A percentile compares a stretch with the other conserved stretches of the same genome.
Conservation (phyloP, 768 basidiomycete genomes). For the Lentinula boryana region DNA sequence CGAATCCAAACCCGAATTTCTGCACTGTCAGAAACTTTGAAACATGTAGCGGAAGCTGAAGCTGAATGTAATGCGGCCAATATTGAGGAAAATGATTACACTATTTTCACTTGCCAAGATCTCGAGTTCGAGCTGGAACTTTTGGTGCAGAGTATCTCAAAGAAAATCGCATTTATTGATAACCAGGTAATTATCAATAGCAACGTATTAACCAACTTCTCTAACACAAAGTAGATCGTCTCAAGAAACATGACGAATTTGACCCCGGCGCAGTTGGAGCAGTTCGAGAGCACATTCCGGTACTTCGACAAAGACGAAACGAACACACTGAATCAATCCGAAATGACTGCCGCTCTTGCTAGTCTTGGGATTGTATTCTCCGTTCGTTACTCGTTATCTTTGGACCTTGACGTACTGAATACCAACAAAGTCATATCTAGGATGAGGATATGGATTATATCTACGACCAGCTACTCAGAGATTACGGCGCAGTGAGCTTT, state of each 20-base stretch:
- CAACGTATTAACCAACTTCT: too few species aligned
- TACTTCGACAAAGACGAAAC: conserved; percentile 94
- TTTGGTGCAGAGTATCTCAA: conserved; percentile 71
- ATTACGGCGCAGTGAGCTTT: conserved; percentile 86
- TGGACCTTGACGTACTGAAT: neutral
- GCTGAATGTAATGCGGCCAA: conserved; percentile 79
- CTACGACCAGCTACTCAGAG: conserved; percentile 69
- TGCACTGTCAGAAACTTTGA: conserved; percentile 51
- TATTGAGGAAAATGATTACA: conserved; percentile 96
- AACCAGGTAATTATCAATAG: conserved; percentile 64
- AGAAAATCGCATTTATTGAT: conserved; percentile 94
- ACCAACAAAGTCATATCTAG: conserved; percentile 24
- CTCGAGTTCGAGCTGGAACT: conserved; percentile 85
- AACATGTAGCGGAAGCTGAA: conserved; percentile 57
- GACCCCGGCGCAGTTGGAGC: conserved; percentile 92
- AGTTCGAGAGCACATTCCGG: conserved; percentile 95
- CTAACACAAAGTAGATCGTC: conserved; percentile 57
- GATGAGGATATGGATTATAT: conserved; percentile 86
- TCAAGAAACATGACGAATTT: conserved; percentile 92
- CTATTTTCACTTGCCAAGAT: conserved; percentile 84
- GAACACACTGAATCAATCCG: conserved; percentile 78
- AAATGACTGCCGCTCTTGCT: conserved; percentile 92
- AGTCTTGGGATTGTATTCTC: conserved; percentile 93
- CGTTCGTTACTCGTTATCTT: conserved; percentile 28
- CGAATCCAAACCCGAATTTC: conserved; percentile 65